These are phyloP conservation scores for Vitrella brassicaformis DNA, from an alignment of 73 alveolate genomes.

Conservation along the genomic window DNA sequence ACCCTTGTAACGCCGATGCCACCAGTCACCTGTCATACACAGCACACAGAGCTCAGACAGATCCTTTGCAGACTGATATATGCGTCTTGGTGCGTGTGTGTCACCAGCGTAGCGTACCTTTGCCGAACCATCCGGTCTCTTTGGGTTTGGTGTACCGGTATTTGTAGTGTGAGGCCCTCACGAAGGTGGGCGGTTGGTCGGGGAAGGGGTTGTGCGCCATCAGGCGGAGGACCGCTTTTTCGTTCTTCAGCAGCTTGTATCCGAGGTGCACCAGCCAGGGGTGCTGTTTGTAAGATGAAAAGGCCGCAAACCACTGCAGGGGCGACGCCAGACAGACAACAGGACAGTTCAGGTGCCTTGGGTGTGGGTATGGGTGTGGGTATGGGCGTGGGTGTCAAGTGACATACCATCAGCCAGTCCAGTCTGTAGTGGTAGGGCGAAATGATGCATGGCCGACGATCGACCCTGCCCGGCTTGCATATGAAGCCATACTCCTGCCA, in stretches of 20 bases:
- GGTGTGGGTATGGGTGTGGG: no score
- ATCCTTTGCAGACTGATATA: no score
- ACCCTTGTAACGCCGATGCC: no score
- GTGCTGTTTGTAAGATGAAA: neutral
- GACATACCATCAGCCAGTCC: neutral
- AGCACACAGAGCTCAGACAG: no score
- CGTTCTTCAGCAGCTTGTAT: neutral
- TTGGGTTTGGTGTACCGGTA: no score
- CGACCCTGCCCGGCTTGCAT: conserved; percentile 25
- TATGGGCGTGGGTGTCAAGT: neutral
- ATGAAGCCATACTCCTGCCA: conserved; percentile 23
- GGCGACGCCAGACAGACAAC: no score
- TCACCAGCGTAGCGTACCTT: no score
- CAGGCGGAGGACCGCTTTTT: neutral
- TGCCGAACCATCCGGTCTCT: no score
- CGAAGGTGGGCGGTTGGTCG: neutral
- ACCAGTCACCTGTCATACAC: no score
- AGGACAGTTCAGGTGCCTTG: no score
- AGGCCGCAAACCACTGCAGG: neutral
- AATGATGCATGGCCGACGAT: conserved; percentile 14
- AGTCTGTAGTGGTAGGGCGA: conserved; percentile 8
- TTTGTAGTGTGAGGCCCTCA: neutral
- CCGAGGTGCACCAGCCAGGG: neutral
- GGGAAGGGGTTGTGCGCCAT: neutral
- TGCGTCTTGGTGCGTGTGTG: no score